Evolutionary conservation across 768 basidiomycete genomes (phyloP), one percentile per base, ranked within the genome.

Genomic region (Termitomyces sp.): DNA sequence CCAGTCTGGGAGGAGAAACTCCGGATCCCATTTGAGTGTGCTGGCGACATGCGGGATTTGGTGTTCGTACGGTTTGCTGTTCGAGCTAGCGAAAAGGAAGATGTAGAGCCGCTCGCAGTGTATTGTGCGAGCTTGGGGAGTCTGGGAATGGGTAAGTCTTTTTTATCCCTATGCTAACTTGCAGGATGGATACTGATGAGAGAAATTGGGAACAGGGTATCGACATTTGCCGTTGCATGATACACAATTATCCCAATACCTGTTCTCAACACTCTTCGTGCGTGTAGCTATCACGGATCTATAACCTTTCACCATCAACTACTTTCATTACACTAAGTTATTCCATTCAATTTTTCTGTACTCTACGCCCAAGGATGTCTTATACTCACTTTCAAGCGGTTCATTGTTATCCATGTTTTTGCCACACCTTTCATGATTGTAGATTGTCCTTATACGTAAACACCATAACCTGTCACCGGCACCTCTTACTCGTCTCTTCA

Each of bases 161-260:
- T 60, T 59, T 31, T 54, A 55, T 39, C 9, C 33, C 16, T 27
- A 8, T 37, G 57, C 58, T 45, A 34, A 33, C 55, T 48, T 30
- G 24, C 37, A 27, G 20, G 44, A 30, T 37, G 27, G 22, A 31
- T 36, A 53, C 36, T 57, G 57, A 63, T 34, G 24, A 50, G 58
- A 52, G 54, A 22, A 31, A 41, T 24, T 22, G 24, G n/a, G n/a
- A 50, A 31, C 36, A 89, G 95, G 96, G 4, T 98, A 88, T 70
- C 87, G 94, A 20, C 93, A 99, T 74, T 73, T 99, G n/a, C 93
- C 96, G 0, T 75, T 99, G 48, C 93, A 95, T 66, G 96, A 99
- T 69, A 75, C 82, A 1, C 88, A 96, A 70, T 84, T 94, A 49
- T 91, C 88, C 41, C 92, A 95, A 65, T 92, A 89, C 66, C 77